Conservation (phyloP, 352 stramenopile genomes). For the Phytophthora pisi region DNA sequence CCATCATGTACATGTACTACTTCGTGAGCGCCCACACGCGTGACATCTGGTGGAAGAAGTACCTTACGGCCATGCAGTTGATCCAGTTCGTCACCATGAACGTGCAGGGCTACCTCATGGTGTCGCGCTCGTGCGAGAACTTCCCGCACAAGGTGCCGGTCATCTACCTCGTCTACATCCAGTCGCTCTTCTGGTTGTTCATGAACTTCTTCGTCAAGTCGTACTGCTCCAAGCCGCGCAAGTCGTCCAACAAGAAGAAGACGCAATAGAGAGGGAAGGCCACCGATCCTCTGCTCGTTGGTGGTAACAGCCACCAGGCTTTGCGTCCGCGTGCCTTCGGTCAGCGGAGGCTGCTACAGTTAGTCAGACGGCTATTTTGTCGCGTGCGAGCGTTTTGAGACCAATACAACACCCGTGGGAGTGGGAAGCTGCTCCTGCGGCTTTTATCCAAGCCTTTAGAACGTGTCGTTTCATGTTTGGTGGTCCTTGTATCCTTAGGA, state of each 20-base stretch:
- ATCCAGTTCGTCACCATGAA: constrained; percentile 94
- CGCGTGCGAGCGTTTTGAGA: constrained; percentile 20
- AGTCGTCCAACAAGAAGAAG: constrained; percentile 54
- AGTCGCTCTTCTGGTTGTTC: constrained; percentile 86
- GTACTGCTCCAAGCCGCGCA: constrained; percentile 82
- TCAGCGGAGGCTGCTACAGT: not conserved
- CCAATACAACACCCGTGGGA: constrained; percentile 26
- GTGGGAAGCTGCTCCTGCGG: constrained; percentile 5
- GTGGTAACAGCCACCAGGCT: not conserved
- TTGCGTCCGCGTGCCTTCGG: not conserved
- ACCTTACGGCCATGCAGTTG: constrained; percentile 95
- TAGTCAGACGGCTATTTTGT: constrained; percentile 5
- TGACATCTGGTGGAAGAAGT: constrained; percentile 98
- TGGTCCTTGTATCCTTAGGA: not conserved
- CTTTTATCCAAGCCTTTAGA: constrained; percentile 8
- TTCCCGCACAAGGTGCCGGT: constrained; percentile 78
- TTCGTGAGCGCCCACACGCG: constrained; percentile 97
- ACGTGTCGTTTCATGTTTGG: not conserved
- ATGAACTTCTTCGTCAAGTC: constrained; percentile 96
- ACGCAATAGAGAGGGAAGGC: constrained; percentile 44
- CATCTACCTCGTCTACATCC: constrained; percentile 96
- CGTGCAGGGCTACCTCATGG: constrained; percentile 72
- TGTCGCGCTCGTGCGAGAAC: constrained; percentile 90
- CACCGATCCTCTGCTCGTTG: constrained; percentile 9
- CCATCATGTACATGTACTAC: constrained; percentile 99